These are phyloP conservation scores for Suillus ampliporus DNA, from an alignment of 768 basidiomycete genomes.

Conservation along the genomic window DNA sequence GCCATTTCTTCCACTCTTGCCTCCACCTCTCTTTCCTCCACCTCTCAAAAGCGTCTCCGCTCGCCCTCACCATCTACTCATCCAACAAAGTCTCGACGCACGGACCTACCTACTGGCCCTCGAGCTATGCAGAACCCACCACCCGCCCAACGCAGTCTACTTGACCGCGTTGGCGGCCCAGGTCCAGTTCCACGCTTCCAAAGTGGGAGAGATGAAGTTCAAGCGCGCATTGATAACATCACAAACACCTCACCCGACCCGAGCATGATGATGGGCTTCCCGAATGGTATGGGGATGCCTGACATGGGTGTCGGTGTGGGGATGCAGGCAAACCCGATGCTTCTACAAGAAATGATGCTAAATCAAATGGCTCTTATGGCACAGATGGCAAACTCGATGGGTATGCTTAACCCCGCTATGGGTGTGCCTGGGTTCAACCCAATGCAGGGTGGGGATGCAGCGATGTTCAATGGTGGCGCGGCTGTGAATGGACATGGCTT, in stretches of 20 bases:
- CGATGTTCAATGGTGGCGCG: constrained; percentile 46
- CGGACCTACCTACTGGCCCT: constrained; percentile 83
- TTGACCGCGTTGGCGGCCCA: constrained; percentile 80
- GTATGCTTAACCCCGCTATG: constrained; percentile 67
- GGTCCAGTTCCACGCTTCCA: constrained; percentile 39
- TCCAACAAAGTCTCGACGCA: constrained; percentile 74
- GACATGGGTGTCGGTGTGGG: constrained; percentile 67
- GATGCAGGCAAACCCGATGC: constrained; percentile 65
- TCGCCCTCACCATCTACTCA: constrained; percentile 67
- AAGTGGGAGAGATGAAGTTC: constrained; percentile 69
- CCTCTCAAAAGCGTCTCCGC: constrained; percentile 67
- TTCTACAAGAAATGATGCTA: constrained; percentile 91
- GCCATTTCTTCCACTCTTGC: constrained; percentile 71
- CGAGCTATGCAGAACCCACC: constrained; percentile 69
- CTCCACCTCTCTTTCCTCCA: constrained; percentile 52
- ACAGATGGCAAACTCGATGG: constrained; percentile 87
- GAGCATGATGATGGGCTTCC: constrained; percentile 50
- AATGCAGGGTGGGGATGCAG: constrained; percentile 55
- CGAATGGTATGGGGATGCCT: constrained; percentile 49
- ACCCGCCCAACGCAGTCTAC: constrained; percentile 64
- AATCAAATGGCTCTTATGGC: constrained; percentile 93
- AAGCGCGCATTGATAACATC: constrained; percentile 80
- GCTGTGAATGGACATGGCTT: constrained; percentile 29
- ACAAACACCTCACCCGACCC: constrained; percentile 58
- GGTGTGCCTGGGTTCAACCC: constrained; percentile 62